A percentile compares a stretch with the other conserved stretches of the same genome.
These are phyloP conservation scores for Camillea tinctor DNA, from an alignment of 2,329 filamentous ascomycete genomes.

Conservation along the genomic window DNA sequence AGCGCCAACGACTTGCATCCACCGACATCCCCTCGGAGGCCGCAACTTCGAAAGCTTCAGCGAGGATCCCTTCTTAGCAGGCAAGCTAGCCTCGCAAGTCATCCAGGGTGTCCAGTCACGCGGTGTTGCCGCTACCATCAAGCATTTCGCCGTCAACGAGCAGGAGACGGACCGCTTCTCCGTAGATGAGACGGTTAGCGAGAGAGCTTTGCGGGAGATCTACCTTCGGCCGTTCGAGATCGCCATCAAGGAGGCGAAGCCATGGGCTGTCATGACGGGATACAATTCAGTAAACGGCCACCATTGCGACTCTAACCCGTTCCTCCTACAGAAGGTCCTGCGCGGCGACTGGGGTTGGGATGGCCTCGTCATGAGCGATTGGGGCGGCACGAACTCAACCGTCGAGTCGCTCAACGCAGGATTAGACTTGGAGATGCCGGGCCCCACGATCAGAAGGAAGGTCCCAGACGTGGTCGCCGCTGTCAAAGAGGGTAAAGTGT, in stretches of 20 bases:
- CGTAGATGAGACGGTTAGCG: not conserved
- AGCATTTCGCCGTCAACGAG: slow-evolving; percentile 29
- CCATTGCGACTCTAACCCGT: not conserved
- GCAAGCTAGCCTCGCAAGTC: slow-evolving; percentile 41
- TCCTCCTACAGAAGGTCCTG: slow-evolving; percentile 1
- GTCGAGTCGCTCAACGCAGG: slow-evolving; percentile 31
- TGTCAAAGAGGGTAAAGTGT: slow-evolving; percentile 18
- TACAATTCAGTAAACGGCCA: slow-evolving; percentile 5
- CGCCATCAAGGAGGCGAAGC: slow-evolving; percentile 1
- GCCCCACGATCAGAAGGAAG: slow-evolving; percentile 17
- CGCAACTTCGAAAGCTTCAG: slow-evolving; percentile 48
- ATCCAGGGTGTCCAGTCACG: slow-evolving; percentile 44
- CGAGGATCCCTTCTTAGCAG: slow-evolving; percentile 47
- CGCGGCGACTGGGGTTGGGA: slow-evolving; percentile 43
- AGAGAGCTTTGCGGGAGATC: slow-evolving; percentile 10
- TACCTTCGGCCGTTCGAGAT: slow-evolving; percentile 8
- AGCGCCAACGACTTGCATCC: slow-evolving; percentile 59
- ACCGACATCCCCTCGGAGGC: slow-evolving; percentile 46
- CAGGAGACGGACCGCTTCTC: slow-evolving; percentile 8
- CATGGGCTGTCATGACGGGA: slow-evolving; percentile 4
- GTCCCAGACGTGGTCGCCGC: slow-evolving; percentile 25
- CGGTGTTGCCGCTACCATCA: slow-evolving; percentile 44
- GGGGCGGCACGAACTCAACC: slow-evolving; percentile 39
- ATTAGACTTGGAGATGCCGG: slow-evolving; percentile 33
- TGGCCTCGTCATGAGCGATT: slow-evolving; percentile 48